Base-by-base conservation (phyloP, 2,329 filamentous ascomycete genomes). In the Lachnellula arida region DNA sequence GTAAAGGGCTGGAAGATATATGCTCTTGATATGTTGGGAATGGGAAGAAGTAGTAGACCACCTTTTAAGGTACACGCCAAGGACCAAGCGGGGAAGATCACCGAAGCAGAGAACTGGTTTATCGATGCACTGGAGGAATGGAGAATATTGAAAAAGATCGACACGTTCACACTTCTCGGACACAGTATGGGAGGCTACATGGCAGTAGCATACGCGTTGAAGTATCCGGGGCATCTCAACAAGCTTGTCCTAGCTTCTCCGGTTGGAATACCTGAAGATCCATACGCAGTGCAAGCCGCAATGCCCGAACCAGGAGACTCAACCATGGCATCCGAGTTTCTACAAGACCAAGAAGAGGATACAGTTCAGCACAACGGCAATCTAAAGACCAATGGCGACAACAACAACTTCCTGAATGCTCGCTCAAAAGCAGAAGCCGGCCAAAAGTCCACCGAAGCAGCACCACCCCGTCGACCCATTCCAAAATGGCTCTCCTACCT, bases 71-170 rank as follows among this genome's bases (percentile, higher is more conserved):
- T 99, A 59, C 82, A 87, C 60, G 86, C 91, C 22, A 96, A 95
- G 70, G 86, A 91, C 58, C 84, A 85, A 48, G 81, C 90, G 57
- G 85, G 81, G 43, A 92, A 93, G 70, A 92, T 95, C 60, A 78
- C 80, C 19, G 94, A 99, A 71, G 92, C 94, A 0, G 94, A 99
- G 74, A 85, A 84, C 66, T 99, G 91, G 90, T 99, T 99, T 67
- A 83, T 99, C 54, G 94, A 99, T 72, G 89, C 93, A 2, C 78
- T 99, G 6, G 94, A 99, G 70, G 94, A 99, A 72, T 99, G 94
- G 94, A 86, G 94, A 55, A 81, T 90, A 64, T 84, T 90, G 69
- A 86, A 87, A 61, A 92, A 93, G 42, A 89, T 99, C 49, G 91
- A 99, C 49, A 87, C 88, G 61, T 97, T 99, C 69, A 99, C 94